Evolutionary conservation across 345 rosid species (phyloP).

Genomic region (Corchorus olitorius): DNA sequence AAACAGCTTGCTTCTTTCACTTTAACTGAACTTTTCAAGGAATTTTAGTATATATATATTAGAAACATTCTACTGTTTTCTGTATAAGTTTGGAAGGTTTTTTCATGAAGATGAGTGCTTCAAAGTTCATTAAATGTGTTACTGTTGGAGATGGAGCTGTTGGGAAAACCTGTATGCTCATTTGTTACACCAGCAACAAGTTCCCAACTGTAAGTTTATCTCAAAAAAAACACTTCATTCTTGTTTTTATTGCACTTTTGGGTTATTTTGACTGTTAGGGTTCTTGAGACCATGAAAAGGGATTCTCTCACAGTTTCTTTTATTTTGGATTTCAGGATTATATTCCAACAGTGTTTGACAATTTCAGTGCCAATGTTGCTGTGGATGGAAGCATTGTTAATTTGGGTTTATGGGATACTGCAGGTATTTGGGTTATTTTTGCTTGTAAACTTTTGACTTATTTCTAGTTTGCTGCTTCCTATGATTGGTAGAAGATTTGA

Average conservation of each 20-base stretch:
- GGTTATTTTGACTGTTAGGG: conserved; percentile 18
- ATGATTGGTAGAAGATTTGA: not conserved
- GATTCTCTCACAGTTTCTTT: no score
- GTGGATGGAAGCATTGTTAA: conserved; percentile 93
- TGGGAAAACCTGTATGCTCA: conserved; percentile 99
- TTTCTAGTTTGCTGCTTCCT: conserved; percentile 18
- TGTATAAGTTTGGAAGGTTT: conserved; percentile 23
- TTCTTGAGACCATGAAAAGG: not conserved
- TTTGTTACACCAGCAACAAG: conserved; percentile 98
- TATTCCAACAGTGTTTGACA: conserved; percentile 95
- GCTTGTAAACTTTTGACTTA: not conserved
- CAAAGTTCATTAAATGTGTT: conserved; percentile 97
- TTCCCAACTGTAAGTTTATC: conserved; percentile 98
- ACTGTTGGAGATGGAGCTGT: conserved; percentile 99
- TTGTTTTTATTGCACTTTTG: no score
- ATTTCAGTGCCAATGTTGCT: conserved; percentile 96
- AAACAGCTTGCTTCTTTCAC: conserved; percentile 19
- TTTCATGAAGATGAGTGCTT: conserved; percentile 73
- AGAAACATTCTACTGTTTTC: not conserved
- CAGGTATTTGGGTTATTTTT: conserved; percentile 55
- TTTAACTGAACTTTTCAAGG: conserved; percentile 18
- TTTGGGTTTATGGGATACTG: conserved; percentile 99
- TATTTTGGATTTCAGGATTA: conserved; percentile 68
- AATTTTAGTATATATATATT: not conserved
- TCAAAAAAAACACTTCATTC: no score